Evolutionary conservation across 495 filamentous ascomycete genomes (phyloP), one percentile per base, ranked within the genome.

Genomic region (Xylaria flabelliformis): DNA sequence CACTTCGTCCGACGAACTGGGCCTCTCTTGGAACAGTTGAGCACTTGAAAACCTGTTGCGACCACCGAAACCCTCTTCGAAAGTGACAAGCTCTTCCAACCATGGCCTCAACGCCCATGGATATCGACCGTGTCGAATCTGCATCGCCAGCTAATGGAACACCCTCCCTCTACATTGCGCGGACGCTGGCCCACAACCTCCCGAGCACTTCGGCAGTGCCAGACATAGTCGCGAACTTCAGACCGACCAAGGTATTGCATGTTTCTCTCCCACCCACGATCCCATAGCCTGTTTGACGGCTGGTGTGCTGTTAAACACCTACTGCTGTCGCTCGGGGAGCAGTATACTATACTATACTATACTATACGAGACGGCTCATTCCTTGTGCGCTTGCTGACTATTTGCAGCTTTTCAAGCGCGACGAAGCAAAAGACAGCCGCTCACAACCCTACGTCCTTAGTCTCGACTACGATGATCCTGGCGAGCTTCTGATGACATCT

Each of bases 391-490:
- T 67, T 63, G 19, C 74, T 77, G 7, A 73, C 59, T 9, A 24
- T 4, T 42, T 21, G 12, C n/a, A 86, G 84, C 74, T 85, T 7
- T 85, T 86, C 67, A 79, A 73, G 46, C 81, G 83, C 29, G 80
- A 85, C 19, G 80, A 83, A 69, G 61, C 80, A 9, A 85, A 85
- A 73, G 82, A 83, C 12, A 80, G 78, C 64, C 78, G 79, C 51
- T 48, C 63, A 9, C 80, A 77, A 59, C 82, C 83, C 13, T 76
- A 80, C 42, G 82, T 88, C 32, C 77, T 87, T 4, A 98, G 95
- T 5, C 88, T 99, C 75, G 95, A 98, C 83, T 98, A 97, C 76
- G 95, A 98, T 82, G 94, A 98, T 83, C 90, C 91, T 32, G 96
- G 96, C 76, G 94, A 97, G 74, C 92, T 93, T 50, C 85, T 95